Evolutionary conservation across 495 filamentous ascomycete species (phyloP), one percentile per base, ranked within the genome.

Genomic region (Melanomma pulvis-pyrius): DNA sequence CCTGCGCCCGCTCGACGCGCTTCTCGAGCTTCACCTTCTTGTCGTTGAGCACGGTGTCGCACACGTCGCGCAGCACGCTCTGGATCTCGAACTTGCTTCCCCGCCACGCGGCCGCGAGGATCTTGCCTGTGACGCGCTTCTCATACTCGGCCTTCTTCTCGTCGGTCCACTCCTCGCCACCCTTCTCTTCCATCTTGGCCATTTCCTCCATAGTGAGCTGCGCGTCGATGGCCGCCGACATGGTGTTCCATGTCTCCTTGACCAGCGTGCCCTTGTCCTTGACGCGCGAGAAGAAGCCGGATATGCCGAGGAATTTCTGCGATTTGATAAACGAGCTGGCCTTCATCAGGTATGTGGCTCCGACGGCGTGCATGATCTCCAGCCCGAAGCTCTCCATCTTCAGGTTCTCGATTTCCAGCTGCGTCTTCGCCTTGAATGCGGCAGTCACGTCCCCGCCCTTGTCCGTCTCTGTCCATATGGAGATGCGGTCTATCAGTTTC

Each of bases 301-400:
- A 89, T 69, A 99, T 92, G 60, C 96, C 96, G 52, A 98, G 85
- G 80, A 96, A 96, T 76, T 97, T 97, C 75, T 98, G 94, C 7
- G 88, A 92, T 77, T 96, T 96, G 56, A 99, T 80, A 73, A 97
- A 88, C 0, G 90, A 87, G 25, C 89, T 89, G 12, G 88, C 90
- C 78, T 97, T 98, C 66, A 87, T 86, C 21, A 93, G 74, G 75
- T 99, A 99, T 6, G 91, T 94, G 22, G 86, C 80, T 25, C 96
- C 93, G 69, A 99, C 92, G 22, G 94, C 92, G 76, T 99, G 94
- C 24, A 99, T 81, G 69, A 99, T 99, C 71, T 99, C 94, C 36
- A 99, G 79, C 39, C 94, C 94, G 74, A 99, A 99, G 13, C 90
- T 93, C 79, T 99, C 94, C 91, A 99, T 98, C 81, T 98, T 99